A percentile compares a stretch with the other conserved stretches of the same genome.
phyloP scores from a whole-genome alignment of 2,329 filamentous ascomycete genomes.

The Leptodontidium sp. region DNA sequence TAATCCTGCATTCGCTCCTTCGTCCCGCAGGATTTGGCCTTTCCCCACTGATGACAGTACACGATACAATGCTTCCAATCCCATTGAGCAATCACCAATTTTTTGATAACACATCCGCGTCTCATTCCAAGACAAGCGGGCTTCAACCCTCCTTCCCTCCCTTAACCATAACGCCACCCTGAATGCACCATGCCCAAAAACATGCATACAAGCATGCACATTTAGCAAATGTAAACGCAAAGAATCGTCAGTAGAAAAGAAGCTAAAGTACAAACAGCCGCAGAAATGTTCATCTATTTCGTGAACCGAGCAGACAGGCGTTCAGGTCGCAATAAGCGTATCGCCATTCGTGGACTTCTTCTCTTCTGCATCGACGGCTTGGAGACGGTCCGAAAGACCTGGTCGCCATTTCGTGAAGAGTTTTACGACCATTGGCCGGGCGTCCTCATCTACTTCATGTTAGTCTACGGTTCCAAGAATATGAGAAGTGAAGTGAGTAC shows the following conservation, averaged over 20 bases:
- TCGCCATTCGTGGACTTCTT: conserved; percentile 30
- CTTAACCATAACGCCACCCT: conserved; percentile 9
- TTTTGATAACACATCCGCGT: conserved; percentile 3
- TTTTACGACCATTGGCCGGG: conserved; percentile 67
- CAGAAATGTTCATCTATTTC: background rate
- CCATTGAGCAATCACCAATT: background rate
- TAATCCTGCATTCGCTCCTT: background rate
- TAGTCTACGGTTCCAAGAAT: conserved; percentile 36
- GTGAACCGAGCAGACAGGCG: background rate
- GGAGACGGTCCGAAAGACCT: conserved; percentile 42
- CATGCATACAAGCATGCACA: conserved; percentile 4
- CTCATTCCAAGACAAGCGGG: background rate
- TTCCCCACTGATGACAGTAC: background rate
- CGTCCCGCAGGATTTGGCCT: background rate
- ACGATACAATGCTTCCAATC: background rate
- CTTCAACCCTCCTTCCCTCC: background rate
- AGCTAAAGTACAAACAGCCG: conserved; percentile 5
- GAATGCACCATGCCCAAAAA: conserved; percentile 5
- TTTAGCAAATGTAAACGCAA: background rate
- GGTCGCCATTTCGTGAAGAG: conserved; percentile 69
- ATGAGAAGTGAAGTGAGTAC: conserved; percentile 44
- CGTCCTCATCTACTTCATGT: conserved; percentile 62
- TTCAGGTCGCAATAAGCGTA: conserved; percentile 18
- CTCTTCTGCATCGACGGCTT: conserved; percentile 30
- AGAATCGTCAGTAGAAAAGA: background rate